Evolutionary conservation across 768 basidiomycete species (phyloP), one percentile per base, ranked within the genome.

Genomic region (Sarcodon sp.): DNA sequence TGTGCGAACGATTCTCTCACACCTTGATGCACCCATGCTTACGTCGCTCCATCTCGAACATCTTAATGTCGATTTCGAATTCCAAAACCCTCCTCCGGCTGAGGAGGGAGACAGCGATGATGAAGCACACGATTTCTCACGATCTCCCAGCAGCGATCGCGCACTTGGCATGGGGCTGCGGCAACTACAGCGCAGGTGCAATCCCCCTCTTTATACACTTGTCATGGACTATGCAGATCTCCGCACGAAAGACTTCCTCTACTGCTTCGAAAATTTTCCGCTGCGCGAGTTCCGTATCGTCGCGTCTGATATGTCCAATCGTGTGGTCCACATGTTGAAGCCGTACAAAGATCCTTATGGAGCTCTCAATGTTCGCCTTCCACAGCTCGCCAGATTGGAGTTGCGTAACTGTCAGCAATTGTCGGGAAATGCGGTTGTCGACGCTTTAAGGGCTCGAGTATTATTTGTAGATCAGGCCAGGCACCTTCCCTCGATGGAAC

Each of bases 141-240:
- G 82, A 56, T 85, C 83, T 5, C 82, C 81, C 13, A 82, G 68
- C 57, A 87, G 81, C 47, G 86, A 87, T 60, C 79, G 73, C 44
- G 81, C 81, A 16, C 87, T 82, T 2, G 86, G 86, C 16, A 83
- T 87, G 83, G 86, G 86, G 9, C 64, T 88, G 16, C 78, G 86
- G 31, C 70, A 66, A 41, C 72, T 88, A 47, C 70, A 87, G 33
- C 57, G 63, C 7, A 75, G 80, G 8, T 80, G 72, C 49, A 66
- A 65, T 44, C 86, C 86, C 2, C 81, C 81, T 11, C 64, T 88
- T 36, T 69, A 69, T 44, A 61, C 77, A 33, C 72, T 87, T 18
- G 74, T 81, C 57, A 87, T 88, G 85, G 80, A 87, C 55, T 83
- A 79, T 54, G 80, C 81, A 47, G 86, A 87, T 63, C 80, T 86